These are phyloP conservation scores for Echria macrotheca DNA, from an alignment of 495 filamentous ascomycete genomes.

Conservation along the genomic window DNA sequence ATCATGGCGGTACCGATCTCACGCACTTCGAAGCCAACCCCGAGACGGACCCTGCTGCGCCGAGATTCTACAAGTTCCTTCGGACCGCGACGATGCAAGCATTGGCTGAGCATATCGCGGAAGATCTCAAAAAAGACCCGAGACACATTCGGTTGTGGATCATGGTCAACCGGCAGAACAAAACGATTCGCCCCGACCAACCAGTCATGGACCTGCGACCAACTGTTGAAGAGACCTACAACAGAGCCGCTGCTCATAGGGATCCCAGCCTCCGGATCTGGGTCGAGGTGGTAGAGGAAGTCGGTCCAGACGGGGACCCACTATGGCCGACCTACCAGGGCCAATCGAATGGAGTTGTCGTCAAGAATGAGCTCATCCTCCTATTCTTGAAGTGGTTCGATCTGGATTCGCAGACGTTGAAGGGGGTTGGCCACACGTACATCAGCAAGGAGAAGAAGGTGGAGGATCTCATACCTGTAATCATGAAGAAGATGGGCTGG, in stretches of 20 bases:
- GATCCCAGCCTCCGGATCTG: constrained; percentile 74
- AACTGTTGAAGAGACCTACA: constrained; percentile 73
- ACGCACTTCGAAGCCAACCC: constrained; percentile 58
- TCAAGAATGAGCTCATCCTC: constrained; percentile 57
- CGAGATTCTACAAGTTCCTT: constrained; percentile 63
- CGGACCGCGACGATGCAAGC: constrained; percentile 69
- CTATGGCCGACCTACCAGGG: constrained; percentile 57
- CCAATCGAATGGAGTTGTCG: constrained; percentile 41
- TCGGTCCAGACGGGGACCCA: constrained; percentile 56
- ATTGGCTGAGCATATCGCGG: constrained; percentile 61
- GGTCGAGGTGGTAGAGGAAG: constrained; percentile 67
- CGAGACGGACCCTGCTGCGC: constrained; percentile 51
- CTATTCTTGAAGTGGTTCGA: constrained; percentile 94
- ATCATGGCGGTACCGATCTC: constrained; percentile 81
- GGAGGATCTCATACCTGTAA: constrained; percentile 72
- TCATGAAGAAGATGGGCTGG: constrained; percentile 85
- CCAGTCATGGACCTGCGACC: constrained; percentile 72
- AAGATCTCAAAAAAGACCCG: constrained; percentile 58
- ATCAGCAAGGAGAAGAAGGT: constrained; percentile 83
- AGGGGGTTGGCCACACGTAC: constrained; percentile 75
- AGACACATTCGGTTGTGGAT: constrained; percentile 77
- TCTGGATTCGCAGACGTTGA: constrained; percentile 62
- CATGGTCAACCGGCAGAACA: constrained; percentile 98
- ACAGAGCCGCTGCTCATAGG: constrained; percentile 55
- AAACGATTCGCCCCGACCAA: constrained; percentile 85